Percentiles rank a stretch among this genome's conserved stretches.
phyloP scores from a whole-genome alignment of 2,329 filamentous ascomycete genomes.

The Fusarium tjaetaba region DNA sequence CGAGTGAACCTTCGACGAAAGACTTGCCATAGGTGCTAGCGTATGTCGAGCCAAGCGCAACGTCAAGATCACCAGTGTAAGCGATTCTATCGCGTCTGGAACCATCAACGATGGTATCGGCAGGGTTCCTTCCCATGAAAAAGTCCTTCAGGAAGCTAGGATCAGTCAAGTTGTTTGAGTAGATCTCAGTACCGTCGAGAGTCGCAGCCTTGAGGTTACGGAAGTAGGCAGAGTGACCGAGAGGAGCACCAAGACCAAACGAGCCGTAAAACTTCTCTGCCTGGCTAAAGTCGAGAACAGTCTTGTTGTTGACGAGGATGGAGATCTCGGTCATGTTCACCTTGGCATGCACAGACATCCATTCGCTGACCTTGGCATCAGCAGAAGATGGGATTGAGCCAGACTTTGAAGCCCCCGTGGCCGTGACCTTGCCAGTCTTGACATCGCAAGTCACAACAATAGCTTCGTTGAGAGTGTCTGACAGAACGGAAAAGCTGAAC shows the following conservation, averaged over 20 bases:
- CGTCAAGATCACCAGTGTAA: background rate
- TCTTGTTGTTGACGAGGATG: background rate
- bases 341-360: background rate
- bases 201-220: background rate
- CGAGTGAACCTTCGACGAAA: background rate
- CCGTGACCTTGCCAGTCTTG: background rate
- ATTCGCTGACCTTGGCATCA: background rate
- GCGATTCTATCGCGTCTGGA: background rate
- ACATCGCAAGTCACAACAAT: background rate
- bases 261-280: background rate
- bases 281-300: background rate
- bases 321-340: background rate
- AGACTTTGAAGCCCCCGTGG: background rate
- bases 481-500: background rate
- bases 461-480: background rate
- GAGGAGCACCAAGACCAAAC: background rate
- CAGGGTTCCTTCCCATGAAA: background rate
- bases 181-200: background rate
- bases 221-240: background rate
- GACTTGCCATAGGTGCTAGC: background rate
- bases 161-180: background rate
- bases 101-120: background rate
- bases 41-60: background rate
- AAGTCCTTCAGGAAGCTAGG: background rate
- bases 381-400: fast-evolving